phyloP scores from a whole-genome alignment of 2,329 filamentous ascomycete species.

The Cytospora mali region DNA sequence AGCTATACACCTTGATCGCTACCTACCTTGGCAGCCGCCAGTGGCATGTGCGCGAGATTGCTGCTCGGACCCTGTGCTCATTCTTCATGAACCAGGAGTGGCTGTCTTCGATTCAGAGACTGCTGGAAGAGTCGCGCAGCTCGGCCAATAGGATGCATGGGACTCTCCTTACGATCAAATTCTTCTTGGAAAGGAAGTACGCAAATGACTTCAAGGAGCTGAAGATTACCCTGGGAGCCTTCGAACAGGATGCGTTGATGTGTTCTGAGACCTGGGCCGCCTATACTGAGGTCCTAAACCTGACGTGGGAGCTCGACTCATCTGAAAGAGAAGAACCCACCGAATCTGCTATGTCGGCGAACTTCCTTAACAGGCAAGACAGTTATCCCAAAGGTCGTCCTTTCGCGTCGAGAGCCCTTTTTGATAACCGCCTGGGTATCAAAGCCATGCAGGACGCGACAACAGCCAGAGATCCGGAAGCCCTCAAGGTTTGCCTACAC shows the following conservation, averaged over 20 bases:
- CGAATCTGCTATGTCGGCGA: background rate
- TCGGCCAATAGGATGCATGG: slow-evolving; percentile 62
- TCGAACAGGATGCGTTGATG: slow-evolving; percentile 6
- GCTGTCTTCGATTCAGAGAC: slow-evolving; percentile 43
- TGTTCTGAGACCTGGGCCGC: slow-evolving; percentile 49
- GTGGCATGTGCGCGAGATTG: slow-evolving; percentile 83
- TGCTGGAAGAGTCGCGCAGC: slow-evolving; percentile 39
- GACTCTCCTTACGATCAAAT: slow-evolving; percentile 57
- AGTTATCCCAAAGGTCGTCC: background rate
- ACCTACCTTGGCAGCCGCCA: slow-evolving; percentile 68
- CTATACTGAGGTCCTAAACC: slow-evolving; percentile 51
- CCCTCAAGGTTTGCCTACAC: slow-evolving; percentile 39
- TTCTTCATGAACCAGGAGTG: slow-evolving; percentile 58
- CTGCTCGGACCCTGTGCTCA: slow-evolving; percentile 71
- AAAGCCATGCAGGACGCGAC: slow-evolving; percentile 42
- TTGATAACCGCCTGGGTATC: slow-evolving; percentile 43
- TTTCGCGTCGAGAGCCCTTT: slow-evolving; percentile 37
- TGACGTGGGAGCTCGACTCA: slow-evolving; percentile 39
- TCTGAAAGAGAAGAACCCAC: slow-evolving; percentile 8
- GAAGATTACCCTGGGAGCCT: slow-evolving; percentile 10
- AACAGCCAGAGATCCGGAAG: slow-evolving; percentile 22
- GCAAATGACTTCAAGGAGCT: slow-evolving; percentile 19
- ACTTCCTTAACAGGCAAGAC: background rate
- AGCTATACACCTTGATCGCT: slow-evolving; percentile 61
- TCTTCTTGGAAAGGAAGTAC: slow-evolving; percentile 56